Evolutionary conservation across 768 basidiomycete species (phyloP).

Genomic region (Collybia nuda): DNA sequence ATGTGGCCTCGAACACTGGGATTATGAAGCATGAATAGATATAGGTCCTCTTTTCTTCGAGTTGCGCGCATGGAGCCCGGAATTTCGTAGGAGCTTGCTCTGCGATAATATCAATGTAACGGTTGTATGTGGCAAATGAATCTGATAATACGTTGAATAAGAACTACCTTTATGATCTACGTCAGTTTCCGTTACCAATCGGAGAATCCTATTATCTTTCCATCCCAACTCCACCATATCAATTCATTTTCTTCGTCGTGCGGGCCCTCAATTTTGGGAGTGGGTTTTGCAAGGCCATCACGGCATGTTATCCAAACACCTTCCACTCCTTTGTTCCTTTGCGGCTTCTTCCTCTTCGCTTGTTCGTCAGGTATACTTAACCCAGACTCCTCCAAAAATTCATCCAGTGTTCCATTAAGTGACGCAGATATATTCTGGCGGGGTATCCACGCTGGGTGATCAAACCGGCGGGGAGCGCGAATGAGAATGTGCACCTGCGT

Average conservation of each 20-base stretch:
- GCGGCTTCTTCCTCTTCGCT: background rate
- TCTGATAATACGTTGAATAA: too few relatives aligned
- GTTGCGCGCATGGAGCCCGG: too few relatives aligned
- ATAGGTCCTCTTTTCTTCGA: too few relatives aligned
- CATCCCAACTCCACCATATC: conserved; percentile 69
- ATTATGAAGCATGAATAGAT: too few relatives aligned
- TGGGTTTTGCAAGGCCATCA: conserved; percentile 14
- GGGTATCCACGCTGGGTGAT: conserved; percentile 46
- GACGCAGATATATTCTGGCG: conserved; percentile 38
- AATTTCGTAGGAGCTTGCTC: too few relatives aligned
- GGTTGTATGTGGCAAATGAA: too few relatives aligned
- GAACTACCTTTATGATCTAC: too few relatives aligned
- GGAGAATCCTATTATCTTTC: conserved; percentile 49
- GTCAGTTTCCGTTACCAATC: conserved; percentile 38
- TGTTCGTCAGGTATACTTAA: conserved; percentile 4
- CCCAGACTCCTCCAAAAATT: conserved; percentile 38
- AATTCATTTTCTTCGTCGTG: conserved; percentile 44
- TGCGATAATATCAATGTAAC: too few relatives aligned
- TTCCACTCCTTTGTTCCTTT: conserved; percentile 33
- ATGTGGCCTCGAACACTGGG: too few relatives aligned
- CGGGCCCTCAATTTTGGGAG: too few relatives aligned
- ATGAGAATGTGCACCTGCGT: conserved; percentile 47
- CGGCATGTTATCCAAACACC: conserved; percentile 47
- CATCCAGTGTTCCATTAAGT: conserved; percentile 36
- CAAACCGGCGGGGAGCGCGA: conserved; percentile 45